Conservation (phyloP, 345 rosid genomes). For the Syzygium oleosum region DNA sequence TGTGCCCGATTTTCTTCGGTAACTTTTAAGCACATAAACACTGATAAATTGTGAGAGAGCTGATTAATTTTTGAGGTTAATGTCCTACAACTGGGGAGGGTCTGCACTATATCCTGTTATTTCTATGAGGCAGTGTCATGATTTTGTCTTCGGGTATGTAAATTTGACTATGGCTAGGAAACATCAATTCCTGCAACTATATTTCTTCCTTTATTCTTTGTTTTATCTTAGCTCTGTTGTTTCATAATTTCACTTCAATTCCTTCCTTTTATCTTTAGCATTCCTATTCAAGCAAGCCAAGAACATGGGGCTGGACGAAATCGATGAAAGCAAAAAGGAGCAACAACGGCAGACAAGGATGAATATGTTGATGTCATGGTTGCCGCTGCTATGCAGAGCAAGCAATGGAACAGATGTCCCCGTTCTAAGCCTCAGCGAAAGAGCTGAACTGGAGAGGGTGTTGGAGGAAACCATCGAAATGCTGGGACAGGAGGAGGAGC, state of each 20-base stretch:
- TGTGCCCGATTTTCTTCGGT: neutral
- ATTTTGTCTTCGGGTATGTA: neutral
- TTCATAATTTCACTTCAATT: neutral
- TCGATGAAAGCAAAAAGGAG: constrained; percentile 26
- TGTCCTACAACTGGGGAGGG: neutral
- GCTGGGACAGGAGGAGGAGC: constrained; percentile 45
- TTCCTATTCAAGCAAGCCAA: constrained; percentile 67
- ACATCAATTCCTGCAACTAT: neutral
- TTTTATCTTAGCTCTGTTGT: neutral
- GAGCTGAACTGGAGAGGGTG: constrained; percentile 42
- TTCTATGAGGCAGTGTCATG: neutral
- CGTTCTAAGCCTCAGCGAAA: constrained; percentile 38
- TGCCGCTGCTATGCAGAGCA: constrained; percentile 68
- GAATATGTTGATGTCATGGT: constrained; percentile 68
- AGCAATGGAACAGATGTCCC: constrained; percentile 68
- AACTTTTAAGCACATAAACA: neutral
- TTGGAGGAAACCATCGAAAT: constrained; percentile 51
- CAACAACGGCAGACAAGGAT: constrained; percentile 28
- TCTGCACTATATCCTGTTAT: neutral
- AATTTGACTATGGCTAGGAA: neutral
- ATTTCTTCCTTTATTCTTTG: neutral
- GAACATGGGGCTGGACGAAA: constrained; percentile 23
- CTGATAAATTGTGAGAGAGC: neutral
- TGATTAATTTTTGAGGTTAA: neutral
- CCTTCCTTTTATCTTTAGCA: constrained; percentile 24